A percentile compares a stretch with the other conserved stretches of the same genome.
These are phyloP conservation scores for Exophiala calicioides DNA, from an alignment of 2,329 filamentous ascomycete genomes.

Conservation along the genomic window DNA sequence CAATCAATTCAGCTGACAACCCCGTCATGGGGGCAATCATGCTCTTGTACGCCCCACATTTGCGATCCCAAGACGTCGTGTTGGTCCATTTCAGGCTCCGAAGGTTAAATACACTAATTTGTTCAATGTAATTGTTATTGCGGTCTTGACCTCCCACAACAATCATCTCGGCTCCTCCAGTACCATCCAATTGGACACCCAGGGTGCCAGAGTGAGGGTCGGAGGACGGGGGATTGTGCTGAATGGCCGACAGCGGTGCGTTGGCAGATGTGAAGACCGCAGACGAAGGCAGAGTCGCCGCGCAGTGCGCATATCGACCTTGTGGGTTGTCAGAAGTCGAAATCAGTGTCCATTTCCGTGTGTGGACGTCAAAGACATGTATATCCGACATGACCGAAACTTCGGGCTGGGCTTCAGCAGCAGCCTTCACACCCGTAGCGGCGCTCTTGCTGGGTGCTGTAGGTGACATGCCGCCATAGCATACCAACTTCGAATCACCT, in stretches of 20 bases:
- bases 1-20: constrained; percentile 35
- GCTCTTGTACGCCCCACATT: constrained; percentile 93
- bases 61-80: constrained; percentile 81
- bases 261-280: constrained; percentile 82
- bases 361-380: constrained; percentile 86
- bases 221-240: constrained; percentile 81
- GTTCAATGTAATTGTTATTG: constrained; percentile 98
- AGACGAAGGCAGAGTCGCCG: constrained; percentile 84
- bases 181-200: constrained; percentile 84
- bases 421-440: constrained; percentile 48
- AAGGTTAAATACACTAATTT: constrained; percentile 97
- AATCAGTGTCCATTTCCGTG: constrained; percentile 81
- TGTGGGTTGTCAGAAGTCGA: constrained; percentile 76
- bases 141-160: constrained; percentile 95
- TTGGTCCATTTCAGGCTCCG: constrained; percentile 94
- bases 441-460: constrained; percentile 42
- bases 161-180: constrained; percentile 93
- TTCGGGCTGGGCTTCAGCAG: constrained; percentile 71
- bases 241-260: constrained; percentile 80
- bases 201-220: constrained; percentile 85
- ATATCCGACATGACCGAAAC: constrained; percentile 98
- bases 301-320: constrained; percentile 94
- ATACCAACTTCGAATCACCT: constrained; percentile 94
- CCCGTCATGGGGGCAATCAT: constrained; percentile 78
- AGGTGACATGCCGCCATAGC: constrained; percentile 97